Evolutionary conservation across 2,329 filamentous ascomycete species (phyloP).

Genomic region (Raffaelea arxii): DNA sequence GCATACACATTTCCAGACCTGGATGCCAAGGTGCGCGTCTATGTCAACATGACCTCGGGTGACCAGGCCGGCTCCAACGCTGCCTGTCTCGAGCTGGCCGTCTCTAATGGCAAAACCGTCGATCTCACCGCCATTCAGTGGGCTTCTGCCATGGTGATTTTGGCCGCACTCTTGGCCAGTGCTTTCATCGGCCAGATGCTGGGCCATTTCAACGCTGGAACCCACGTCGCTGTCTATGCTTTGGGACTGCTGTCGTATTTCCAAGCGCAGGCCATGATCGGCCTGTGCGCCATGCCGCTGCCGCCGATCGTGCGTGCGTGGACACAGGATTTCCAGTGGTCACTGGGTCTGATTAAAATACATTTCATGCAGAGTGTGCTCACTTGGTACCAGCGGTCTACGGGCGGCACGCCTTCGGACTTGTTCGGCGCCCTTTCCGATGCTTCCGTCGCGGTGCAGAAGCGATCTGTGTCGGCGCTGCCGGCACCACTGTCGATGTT

Average conservation of each 20-base stretch:
- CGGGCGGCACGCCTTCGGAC: constrained; percentile 65
- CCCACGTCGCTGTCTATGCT: constrained; percentile 74
- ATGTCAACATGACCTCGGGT: constrained; percentile 52
- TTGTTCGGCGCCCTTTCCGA: constrained; percentile 58
- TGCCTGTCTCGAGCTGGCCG: constrained; percentile 67
- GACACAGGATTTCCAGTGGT: constrained; percentile 90
- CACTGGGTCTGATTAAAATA: constrained; percentile 76
- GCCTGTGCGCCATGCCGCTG: constrained; percentile 63
- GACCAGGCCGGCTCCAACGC: constrained; percentile 38
- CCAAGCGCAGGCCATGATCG: constrained; percentile 75
- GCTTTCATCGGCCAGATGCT: constrained; percentile 72
- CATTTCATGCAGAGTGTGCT: constrained; percentile 69
- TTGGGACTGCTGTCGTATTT: constrained; percentile 78
- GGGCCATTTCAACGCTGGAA: constrained; percentile 76
- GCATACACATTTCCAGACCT: constrained; percentile 75
- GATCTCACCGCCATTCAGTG: constrained; percentile 72
- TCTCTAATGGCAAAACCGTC: constrained; percentile 78
- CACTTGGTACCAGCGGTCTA: constrained; percentile 81
- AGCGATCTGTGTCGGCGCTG: constrained; percentile 24
- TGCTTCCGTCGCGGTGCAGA: constrained; percentile 65
- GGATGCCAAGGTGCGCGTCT: constrained; percentile 65
- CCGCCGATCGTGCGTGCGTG: constrained; percentile 73
- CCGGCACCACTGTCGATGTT: constrained; percentile 19
- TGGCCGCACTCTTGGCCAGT: constrained; percentile 61
- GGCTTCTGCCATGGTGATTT: constrained; percentile 67